Conservation (phyloP, 345 rosid species). For the Luvunga scandens region DNA sequence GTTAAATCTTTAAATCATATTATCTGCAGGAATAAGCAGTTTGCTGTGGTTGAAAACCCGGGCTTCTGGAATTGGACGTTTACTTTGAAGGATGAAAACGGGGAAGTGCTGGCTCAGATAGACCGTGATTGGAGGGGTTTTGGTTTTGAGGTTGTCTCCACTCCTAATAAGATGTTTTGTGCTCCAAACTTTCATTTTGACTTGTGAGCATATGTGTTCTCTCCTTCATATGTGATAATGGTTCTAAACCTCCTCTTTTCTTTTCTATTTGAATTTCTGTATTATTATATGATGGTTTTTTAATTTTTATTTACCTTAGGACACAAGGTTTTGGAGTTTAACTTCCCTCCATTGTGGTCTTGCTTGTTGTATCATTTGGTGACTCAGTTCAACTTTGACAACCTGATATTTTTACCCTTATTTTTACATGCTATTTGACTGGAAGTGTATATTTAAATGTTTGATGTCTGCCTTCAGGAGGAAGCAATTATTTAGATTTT, state of each 20-base stretch:
- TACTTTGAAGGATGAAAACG: constrained; percentile 78
- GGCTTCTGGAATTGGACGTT: constrained; percentile 99
- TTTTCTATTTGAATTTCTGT: no score
- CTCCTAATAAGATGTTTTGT: background rate
- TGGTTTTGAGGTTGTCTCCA: constrained; percentile 75
- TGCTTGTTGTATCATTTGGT: background rate
- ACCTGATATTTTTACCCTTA: background rate
- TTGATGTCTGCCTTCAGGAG: background rate
- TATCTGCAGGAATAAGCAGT: constrained; percentile 68
- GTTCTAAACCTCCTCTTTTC: no score
- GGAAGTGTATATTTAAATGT: background rate
- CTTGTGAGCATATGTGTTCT: no score
- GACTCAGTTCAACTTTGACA: background rate
- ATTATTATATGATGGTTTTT: no score
- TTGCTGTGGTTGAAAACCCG: constrained; percentile 91
- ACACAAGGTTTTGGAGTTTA: background rate
- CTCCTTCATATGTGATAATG: background rate
- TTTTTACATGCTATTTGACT: background rate
- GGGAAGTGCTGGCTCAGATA: constrained; percentile 73
- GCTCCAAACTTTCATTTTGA: background rate
- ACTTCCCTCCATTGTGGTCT: background rate
- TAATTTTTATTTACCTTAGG: background rate
- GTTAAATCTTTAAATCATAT: constrained; percentile 11
- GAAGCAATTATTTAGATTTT: background rate
- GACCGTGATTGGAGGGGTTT: constrained; percentile 99